phyloP scores from a whole-genome alignment of 2,329 filamentous ascomycete species.

The Alternaria triticimaculans region DNA sequence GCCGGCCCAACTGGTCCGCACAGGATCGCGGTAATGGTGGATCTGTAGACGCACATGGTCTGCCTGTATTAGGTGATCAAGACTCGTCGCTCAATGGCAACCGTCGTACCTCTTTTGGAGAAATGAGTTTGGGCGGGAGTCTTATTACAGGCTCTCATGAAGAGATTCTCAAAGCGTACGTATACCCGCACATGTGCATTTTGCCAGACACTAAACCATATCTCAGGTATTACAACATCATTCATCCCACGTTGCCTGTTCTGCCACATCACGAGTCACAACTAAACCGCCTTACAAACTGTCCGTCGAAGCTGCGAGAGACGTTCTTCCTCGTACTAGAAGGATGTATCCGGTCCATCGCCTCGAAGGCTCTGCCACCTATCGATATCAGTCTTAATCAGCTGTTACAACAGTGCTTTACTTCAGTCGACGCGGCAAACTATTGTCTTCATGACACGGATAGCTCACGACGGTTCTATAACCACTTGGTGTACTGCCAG shows the following conservation, averaged over 20 bases:
- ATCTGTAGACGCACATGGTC: constrained; percentile 22
- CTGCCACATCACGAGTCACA: constrained; percentile 41
- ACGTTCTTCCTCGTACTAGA: constrained; percentile 46
- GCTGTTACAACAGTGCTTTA: constrained; percentile 38
- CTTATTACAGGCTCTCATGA: constrained; percentile 47
- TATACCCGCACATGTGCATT: background rate
- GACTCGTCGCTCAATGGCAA: constrained; percentile 42
- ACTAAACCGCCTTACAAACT: constrained; percentile 44
- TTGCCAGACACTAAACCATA: constrained; percentile 16
- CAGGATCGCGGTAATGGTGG: constrained; percentile 44
- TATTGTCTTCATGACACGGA: constrained; percentile 37
- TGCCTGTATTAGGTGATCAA: constrained; percentile 35
- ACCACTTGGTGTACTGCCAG: constrained; percentile 44
- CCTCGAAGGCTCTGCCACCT: constrained; percentile 35
- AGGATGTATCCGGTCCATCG: constrained; percentile 41
- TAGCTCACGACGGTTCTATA: constrained; percentile 37
- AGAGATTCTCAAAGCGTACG: constrained; percentile 44
- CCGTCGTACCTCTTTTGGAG: constrained; percentile 45
- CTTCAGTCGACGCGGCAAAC: constrained; percentile 39
- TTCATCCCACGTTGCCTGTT: constrained; percentile 46
- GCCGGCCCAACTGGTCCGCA: constrained; percentile 41
- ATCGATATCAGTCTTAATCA: constrained; percentile 35
- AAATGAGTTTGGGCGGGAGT: constrained; percentile 42
- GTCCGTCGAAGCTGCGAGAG: constrained; percentile 44
- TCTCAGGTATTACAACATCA: constrained; percentile 44